phyloP scores from a whole-genome alignment of 2,329 filamentous ascomycete genomes.

The Capronia epimyces region DNA sequence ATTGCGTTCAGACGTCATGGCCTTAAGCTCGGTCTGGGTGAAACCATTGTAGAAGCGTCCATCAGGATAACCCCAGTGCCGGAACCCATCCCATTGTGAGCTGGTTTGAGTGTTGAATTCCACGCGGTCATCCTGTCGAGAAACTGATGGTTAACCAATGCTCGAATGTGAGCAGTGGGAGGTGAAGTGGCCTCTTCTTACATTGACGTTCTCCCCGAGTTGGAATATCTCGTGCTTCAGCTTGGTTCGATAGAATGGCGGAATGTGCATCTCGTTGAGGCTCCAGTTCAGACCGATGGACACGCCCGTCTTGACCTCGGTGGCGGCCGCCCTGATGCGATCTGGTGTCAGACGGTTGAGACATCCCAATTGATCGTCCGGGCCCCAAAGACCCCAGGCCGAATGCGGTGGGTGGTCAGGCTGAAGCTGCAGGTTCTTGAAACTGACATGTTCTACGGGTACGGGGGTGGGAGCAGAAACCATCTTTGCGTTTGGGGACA shows the following conservation, averaged over 20 bases:
- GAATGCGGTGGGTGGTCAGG: constrained; percentile 40
- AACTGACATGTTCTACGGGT: not conserved
- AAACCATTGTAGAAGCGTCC: constrained; percentile 36
- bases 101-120: constrained; percentile 16
- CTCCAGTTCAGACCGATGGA: constrained; percentile 9
- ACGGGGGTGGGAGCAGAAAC: not conserved
- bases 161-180: not conserved
- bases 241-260: constrained; percentile 8
- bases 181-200: not conserved
- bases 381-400: constrained; percentile 52
- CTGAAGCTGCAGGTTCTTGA: constrained; percentile 42
- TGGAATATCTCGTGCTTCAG: constrained; percentile 5
- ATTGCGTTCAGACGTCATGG: constrained; percentile 31
- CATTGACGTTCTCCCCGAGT: constrained; percentile 4
- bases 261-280: constrained; percentile 7
- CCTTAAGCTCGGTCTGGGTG: constrained; percentile 33
- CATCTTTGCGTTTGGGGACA: not conserved
- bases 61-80: constrained; percentile 30
- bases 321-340: constrained; percentile 36
- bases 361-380: constrained; percentile 48
- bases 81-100: constrained; percentile 15
- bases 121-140: constrained; percentile 8
- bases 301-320: constrained; percentile 21
- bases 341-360: constrained; percentile 50
- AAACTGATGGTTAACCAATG: not conserved